These are phyloP conservation scores for Russula lepida DNA, from an alignment of 768 basidiomycete species.

Conservation along the genomic window DNA sequence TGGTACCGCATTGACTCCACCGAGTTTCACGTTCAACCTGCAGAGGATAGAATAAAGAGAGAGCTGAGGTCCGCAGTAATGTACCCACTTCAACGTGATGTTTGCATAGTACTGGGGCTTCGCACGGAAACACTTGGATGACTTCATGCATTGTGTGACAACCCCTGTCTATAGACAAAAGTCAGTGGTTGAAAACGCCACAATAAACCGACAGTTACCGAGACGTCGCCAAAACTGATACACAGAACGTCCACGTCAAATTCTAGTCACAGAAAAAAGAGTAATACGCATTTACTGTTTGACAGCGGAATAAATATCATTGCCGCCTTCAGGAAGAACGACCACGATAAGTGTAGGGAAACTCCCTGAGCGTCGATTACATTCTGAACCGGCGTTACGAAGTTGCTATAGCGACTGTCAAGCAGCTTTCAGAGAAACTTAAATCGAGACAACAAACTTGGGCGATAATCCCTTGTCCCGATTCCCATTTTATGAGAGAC, in stretches of 20 bases:
- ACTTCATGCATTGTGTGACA: conserved; percentile 72
- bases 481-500: conserved; percentile 47
- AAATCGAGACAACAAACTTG: background rate
- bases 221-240: conserved; percentile 64
- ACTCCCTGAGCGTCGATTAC: conserved; percentile 31
- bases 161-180: conserved; percentile 47
- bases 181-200: background rate
- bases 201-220: conserved; percentile 29
- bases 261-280: background rate
- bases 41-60: conserved; percentile 1
- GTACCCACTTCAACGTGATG: conserved; percentile 62
- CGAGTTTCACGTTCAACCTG: conserved; percentile 79
- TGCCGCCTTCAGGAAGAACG: conserved; percentile 63
- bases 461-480: conserved; percentile 45
- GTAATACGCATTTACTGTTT: conserved; percentile 54
- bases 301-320: conserved; percentile 67
- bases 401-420: conserved; percentile 34
- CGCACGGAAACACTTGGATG: conserved; percentile 53
- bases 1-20: conserved; percentile 74
- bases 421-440: background rate
- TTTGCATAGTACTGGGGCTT: conserved; percentile 77
- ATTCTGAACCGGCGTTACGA: conserved; percentile 41
- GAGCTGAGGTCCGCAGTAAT: background rate
- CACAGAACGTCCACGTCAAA: background rate
- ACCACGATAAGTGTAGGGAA: conserved; percentile 55